Base-by-base conservation (phyloP, 2,329 filamentous ascomycete genomes). In the Cryphonectria radicalis region DNA sequence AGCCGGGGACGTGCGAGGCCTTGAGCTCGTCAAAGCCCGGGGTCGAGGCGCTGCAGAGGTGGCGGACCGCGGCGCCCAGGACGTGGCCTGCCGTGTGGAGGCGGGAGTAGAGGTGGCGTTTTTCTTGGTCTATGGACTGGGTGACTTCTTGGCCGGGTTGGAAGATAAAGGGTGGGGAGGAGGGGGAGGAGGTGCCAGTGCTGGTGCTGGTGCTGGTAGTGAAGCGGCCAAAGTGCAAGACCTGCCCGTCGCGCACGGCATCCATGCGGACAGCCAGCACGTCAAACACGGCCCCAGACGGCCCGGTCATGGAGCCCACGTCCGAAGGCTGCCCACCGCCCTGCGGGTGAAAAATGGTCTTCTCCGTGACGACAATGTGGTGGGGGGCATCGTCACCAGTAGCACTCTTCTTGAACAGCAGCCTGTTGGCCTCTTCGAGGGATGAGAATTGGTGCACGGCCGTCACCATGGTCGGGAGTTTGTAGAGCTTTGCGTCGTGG, bases 321-420 rank as follows among this genome's bases (percentile, higher is more conserved):
- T 94, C 92, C 0, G 88, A 90, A 0, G 92, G 92, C 76, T 94
- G 92, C 10, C 92, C 92, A 72, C 92, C 92, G 28, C 92, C 92
- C 79, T 94, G 92, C 0, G 90, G 89, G 73, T 94, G 90, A 80
- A 94, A 94, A 73, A 93, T 90, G n/a, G 92, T 93, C 63, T 87
- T 80, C 1, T 87, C 82, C 0, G 89, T 91, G 7, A 89, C 84
- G 28, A 93, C 79, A n/a, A 89, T 85, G 76, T 86, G 84, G 74
- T 88, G 84, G 74, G 88, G 78, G 3, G 63, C 65, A 1, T 35
- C 55, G 14, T 17, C 32, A 8, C 17, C 55, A 11, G 2, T 17
- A 22, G 2, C 35, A 22, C 13, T 63, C 59, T 86, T 80, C 77
- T 92, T 92, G 82, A 90, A 90, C 13, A 92, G 85, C 8, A 80